Base-by-base conservation (phyloP, 2,329 filamentous ascomycete species). In the Aspergillus fumigatus region DNA sequence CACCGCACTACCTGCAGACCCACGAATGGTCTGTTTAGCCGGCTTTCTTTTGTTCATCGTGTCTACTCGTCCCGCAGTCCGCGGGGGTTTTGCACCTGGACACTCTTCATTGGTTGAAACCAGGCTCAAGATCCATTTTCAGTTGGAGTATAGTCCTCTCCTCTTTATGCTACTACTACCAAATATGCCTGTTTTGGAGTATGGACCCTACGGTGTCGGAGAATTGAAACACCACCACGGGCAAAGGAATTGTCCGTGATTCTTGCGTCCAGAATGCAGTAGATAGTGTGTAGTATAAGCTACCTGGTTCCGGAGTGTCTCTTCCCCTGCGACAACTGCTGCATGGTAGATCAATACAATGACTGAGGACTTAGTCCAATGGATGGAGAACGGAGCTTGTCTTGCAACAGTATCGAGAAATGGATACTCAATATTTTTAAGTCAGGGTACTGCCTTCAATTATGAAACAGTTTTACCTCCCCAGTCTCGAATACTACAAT, bases 391-490 rank as follows among this genome's bases (percentile, higher is more conserved):
- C 5, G 3, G 4, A 5, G 11, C 11, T 32, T 14, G 29, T 14
- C 11, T 4, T 32, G 29, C 29, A 14, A 32, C 29, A 14, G 11
- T 32, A 14, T 32, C 29, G 11, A 32, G 14, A 32, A 4, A 14
- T 32, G 32, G 14, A 14, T 35, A 17, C 11, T 17, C 32, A 19
- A 21, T 43, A 7, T 21, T 10, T 43, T 11, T 3, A 8, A 3
- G 53, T 48, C 38, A 51, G 55, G 48, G 47, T 26, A 26, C 23
- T 25, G 11, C 40, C 29, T 53, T 58, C 53, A 51, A 51, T 56
- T 53, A 53, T 19, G n/a, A 27, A 38, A 5, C 6, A 38, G 21
- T 3, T 17, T 17, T 17, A 35, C 32, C 32, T 14, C 14, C 29
- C 29, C 14, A 11, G 2, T 14, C 11, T 32, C n/a, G n/a, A n/a